A percentile compares a stretch with the other conserved stretches of the same genome.
phyloP scores from a whole-genome alignment of 2,329 filamentous ascomycete species.

The Verticillium albo-atrum region DNA sequence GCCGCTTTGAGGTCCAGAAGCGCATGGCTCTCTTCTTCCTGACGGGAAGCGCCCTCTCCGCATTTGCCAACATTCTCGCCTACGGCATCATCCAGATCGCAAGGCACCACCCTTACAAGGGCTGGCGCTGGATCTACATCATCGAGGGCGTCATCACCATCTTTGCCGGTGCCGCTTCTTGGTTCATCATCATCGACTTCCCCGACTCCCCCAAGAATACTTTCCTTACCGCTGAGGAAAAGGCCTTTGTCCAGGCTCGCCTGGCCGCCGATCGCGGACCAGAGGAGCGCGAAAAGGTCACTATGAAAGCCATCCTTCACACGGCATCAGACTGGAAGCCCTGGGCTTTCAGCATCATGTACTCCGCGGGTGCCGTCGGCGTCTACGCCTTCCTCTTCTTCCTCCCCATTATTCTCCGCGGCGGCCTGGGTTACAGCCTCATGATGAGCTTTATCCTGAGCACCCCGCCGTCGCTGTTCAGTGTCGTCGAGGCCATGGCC shows the following conservation, averaged over 20 bases:
- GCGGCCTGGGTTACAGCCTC: constrained; percentile 15
- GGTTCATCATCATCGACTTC: constrained; percentile 42
- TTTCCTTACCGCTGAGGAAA: constrained; percentile 36
- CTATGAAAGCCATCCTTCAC: constrained; percentile 11
- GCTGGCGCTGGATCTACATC: constrained; percentile 42
- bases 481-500: constrained; percentile 13
- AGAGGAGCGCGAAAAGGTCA: constrained; percentile 8
- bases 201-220: constrained; percentile 32
- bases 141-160: constrained; percentile 32
- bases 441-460: constrained; percentile 10
- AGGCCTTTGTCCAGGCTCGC: constrained; percentile 19
- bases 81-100: constrained; percentile 32
- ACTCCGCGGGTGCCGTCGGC: constrained; percentile 15
- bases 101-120: not conserved
- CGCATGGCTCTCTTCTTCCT: constrained; percentile 29
- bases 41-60: constrained; percentile 20
- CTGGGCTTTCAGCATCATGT: constrained; percentile 17
- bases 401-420: constrained; percentile 15
- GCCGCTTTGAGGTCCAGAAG: constrained; percentile 34
- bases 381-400: constrained; percentile 19
- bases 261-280: constrained; percentile 17
- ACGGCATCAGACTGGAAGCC: constrained; percentile 15
- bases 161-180: constrained; percentile 19
- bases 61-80: constrained; percentile 18
- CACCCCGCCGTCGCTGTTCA: not conserved